Base-by-base conservation (phyloP, 1,139 yeast genomes). In the Pichia sp. region DNA sequence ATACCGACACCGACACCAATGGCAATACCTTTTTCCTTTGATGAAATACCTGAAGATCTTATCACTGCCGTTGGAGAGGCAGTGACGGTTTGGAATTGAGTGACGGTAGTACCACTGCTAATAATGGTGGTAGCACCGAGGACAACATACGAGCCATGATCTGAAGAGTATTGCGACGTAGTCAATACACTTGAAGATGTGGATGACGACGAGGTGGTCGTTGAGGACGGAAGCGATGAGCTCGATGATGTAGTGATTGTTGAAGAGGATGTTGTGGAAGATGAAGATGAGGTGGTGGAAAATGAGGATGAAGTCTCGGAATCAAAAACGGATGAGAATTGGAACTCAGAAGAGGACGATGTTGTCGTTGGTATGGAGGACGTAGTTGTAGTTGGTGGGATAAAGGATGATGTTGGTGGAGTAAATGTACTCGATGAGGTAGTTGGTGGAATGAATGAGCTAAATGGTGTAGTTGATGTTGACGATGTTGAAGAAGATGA, bases 1-100 rank as follows among this genome's bases (percentile, higher is more conserved):
- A 60, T 34, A 35, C 64, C 64, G 15, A 60, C 68, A 14, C 64
- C 68, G 35, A 69, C 67, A 28, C 77, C 77, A 31, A 70, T 63
- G n/a, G 69, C 66, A 22, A 70, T 62, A 37, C 62, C 62, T 38
- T 63, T 62, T 39, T 64, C 56, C 33, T 67, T 64, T n/a, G 52
- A 49, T 1, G 72, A 62, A 3, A 69, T 51, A 0, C 68, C 69
- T 5, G 52, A 36, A 26, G 50, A 40, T 16, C 51, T 43, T 9
- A 42, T 19, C 12, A 21, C 13, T 6, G 32, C 25, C n/a, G 38
- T 32, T 11, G 46, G 33, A 2, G 55, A 29, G 3, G 48, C 40
- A 11, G 53, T 40, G 6, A 48, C 33, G 6, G 53, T 42, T 14
- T 37, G 39, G 19, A 24, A 37, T 12, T 22, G 14, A 2, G 45